These are phyloP conservation scores for Tetracladium marchalianum DNA, from an alignment of 495 filamentous ascomycete species.

Conservation along the genomic window DNA sequence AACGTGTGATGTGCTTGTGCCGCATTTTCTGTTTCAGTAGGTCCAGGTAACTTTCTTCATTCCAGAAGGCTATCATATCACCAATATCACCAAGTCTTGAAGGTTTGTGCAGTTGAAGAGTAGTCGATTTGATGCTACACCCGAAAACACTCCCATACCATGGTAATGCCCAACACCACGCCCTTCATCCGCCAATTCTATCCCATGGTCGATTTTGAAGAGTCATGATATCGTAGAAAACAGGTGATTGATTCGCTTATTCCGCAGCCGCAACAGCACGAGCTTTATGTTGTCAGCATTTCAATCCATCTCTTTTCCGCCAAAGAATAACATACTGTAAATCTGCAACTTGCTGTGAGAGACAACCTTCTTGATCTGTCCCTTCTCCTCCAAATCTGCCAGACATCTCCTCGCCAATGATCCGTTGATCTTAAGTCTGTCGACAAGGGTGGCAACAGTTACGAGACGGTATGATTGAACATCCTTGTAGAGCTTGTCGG, in stretches of 20 bases:
- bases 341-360: conserved; percentile 94
- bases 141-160: conserved; percentile 20
- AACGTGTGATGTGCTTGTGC: too few species aligned
- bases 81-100: too few species aligned
- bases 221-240: conserved; percentile 22
- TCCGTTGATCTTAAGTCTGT: conserved; percentile 99
- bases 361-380: conserved; percentile 96
- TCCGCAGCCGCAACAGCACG: conserved; percentile 50
- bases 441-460: conserved; percentile 96
- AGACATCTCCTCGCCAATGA: conserved; percentile 84
- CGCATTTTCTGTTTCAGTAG: too few species aligned
- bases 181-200: conserved; percentile 13
- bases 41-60: too few species aligned
- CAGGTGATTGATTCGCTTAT: conserved; percentile 26
- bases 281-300: conserved; percentile 37
- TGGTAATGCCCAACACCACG: conserved; percentile 21
- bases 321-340: conserved; percentile 71
- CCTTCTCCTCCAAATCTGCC: conserved; percentile 93
- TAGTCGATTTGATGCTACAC: conserved; percentile 23
- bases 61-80: too few species aligned
- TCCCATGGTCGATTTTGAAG: conserved; percentile 10
- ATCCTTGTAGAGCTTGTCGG: conserved; percentile 93
- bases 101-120: conserved; percentile 8
- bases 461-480: conserved; percentile 99
- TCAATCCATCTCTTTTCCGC: neutral